Evolutionary conservation across 139 green algal species (phyloP), one percentile per base, ranked within the genome.

Genomic region (Coccomyxa sp.): DNA sequence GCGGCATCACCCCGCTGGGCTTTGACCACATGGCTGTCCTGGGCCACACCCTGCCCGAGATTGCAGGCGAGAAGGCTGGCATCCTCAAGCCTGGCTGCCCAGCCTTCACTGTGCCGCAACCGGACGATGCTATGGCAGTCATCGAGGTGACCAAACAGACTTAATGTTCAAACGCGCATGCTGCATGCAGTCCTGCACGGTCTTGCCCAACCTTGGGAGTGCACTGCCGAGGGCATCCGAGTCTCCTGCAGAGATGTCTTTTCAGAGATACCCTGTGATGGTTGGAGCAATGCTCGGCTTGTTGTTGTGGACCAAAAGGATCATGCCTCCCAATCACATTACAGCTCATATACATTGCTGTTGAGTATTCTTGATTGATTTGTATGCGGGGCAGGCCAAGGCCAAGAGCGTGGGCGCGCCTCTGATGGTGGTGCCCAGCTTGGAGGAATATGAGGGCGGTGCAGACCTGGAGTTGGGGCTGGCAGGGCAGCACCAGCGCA

Each of bases 41-140:
- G 51, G 83, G 83, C 1, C 67, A 98, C 91, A 99, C 97, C 0
- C 85, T 99, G 79, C 87, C 88, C 77, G 84, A 94, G 67, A 99
- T 99, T 82, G 97, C 97, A 4, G 45, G 83, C 12, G 97, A 99
- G 82, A 99, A 99, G 90, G 97, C 93, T 10, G 96, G 96, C 77
- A 98, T 99, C 82, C 92, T 99, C 77, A 96, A 98, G 89, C 16
- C 79, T 0, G 87, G 90, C 14, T 74, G 82, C 14, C 91, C 93
- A 0, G 94, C 91, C 7, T 91, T 97, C 76, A 98, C 93, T 10
- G 90, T 93, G 59, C 85, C 88, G 45, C 97, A 99, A 86, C 85
- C 75, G 27, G 67, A 81, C 10, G 95, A 98, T n/a, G 97, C 96
- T 9, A 92, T 96, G 89, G 60, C 80, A 10, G 85, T 86, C 1